Evolutionary conservation across 805 yeast species (phyloP), one percentile per base, ranked within the genome.

Genomic region (Brettanomyces nanus): DNA sequence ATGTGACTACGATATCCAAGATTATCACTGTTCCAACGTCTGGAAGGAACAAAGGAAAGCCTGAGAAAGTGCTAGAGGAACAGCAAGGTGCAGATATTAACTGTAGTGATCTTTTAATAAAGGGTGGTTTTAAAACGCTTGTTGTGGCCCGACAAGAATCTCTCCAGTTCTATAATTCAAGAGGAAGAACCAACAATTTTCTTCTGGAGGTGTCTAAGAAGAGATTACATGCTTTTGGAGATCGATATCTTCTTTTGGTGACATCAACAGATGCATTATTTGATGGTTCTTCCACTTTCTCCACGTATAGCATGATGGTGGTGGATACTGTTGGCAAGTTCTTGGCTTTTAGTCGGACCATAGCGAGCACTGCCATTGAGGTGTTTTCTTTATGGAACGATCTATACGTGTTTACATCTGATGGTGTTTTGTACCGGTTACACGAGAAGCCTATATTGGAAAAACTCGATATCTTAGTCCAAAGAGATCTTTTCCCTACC

Each of bases 41-140:
- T 1, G 95, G 95, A 0, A 69, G 85, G 52, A 83, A 82, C 54
- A 77, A 75, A 35, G 85, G 89, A 0, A 73, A 73, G 38, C 80
- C 83, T 1, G 58, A 61, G 18, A 56, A 63, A 31, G 42, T 70
- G 2, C 54, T 76, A n/a, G 71, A 75, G 15, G 65, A 59, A 17
- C 61, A 58, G 35, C 39, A 47, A 6, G 81, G 82, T 2, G 69
- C 69, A 3, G 75, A 71, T 45, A 59, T 76, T 31, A 62, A 69
- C 41, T 73, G 80, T 48, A 53, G 63, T 26, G 71, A 60, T 37
- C 43, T 72, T 4, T 32, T 50, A n/a, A 20, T 35, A 17, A 7
- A n/a, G 3, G 43, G 44, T 5, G 53, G 54, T 29, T 36, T 41
- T 11, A 52, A 46, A 19, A 48, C 49, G 23, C 65, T 86, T 40